Evolutionary conservation across 108 stramenopile genomes (phyloP), one percentile per base, ranked within the genome.

Genomic region (Epithemia pelagica): DNA sequence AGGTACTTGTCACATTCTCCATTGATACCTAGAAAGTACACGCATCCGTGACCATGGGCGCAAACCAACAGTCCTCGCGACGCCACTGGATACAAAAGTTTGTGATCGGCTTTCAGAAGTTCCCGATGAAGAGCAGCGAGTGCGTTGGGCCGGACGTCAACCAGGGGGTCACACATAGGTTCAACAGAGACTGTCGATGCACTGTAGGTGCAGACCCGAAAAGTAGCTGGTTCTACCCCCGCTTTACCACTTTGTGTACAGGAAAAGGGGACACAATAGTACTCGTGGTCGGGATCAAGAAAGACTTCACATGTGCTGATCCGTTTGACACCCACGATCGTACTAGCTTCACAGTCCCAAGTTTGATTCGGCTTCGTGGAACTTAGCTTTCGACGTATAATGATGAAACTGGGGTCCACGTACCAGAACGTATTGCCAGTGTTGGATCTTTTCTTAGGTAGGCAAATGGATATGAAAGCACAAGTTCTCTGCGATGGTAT

Each of bases 361-460:
- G 54, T 64, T 0, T 63, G 28, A 15, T 46, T 46, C 15, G 10
- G 10, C 15, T 10, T 15, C 2, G 53, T 23, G 1, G 23, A 21
- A 27, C 21, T 18, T 46, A 46, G 15, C n/a, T 31, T 68, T 51
- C 70, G 27, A 32, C 66, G 70, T 33, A 71, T 28, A n/a, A 76
- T 57, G 19, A 76, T 27, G 1, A 76, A 22, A n/a, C 58, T 66
- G 8, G 53, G 55, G 30, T 76, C 75, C 21, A 30, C 22, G 53
- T 76, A 76, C 70, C 70, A 76, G 52, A 66, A 76, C 21, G 46
- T 30, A 2, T 37, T 57, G 3, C n/a, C 54, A 25, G 66, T 67
- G 32, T 76, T 76, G 22, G 75, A 56, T 23, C 75, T 64, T 25
- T 76, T 76, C 65, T 76, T 76, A 2, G 65, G 70, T 51, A 71